These are phyloP conservation scores for Chlamydomonas asymmetrica DNA, from an alignment of 139 green algal genomes.

Conservation along the genomic window DNA sequence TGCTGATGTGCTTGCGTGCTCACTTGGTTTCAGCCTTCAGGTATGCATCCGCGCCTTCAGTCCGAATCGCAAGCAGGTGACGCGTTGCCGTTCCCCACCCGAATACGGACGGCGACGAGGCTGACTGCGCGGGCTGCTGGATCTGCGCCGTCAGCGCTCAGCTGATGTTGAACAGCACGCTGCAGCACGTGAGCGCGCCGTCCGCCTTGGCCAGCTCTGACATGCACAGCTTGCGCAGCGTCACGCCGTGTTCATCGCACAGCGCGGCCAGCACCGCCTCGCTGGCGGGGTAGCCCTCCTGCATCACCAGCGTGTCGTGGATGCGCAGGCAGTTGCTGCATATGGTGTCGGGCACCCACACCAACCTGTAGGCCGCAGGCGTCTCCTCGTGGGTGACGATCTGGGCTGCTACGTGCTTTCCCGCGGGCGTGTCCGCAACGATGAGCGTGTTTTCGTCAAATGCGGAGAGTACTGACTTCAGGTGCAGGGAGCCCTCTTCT, in stretches of 20 bases:
- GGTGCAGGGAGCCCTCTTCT: constrained; percentile 19
- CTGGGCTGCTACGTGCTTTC: constrained; percentile 6
- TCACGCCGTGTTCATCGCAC: constrained; percentile 14
- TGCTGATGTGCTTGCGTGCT: no score
- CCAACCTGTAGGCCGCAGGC: not conserved
- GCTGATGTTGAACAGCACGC: constrained; percentile 32
- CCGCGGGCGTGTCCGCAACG: constrained; percentile 18
- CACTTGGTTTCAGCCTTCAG: no score
- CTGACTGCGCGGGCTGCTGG: no score
- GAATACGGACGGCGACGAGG: no score
- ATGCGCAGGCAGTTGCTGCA: constrained; percentile 36
- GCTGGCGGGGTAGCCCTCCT: constrained; percentile 19
- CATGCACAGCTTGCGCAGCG: constrained; percentile 29
- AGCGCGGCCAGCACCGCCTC: constrained; percentile 16
- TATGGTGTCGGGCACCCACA: constrained; percentile 20
- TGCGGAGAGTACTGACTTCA: constrained; percentile 31
- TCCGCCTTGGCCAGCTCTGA: constrained; percentile 46
- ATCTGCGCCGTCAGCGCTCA: no score
- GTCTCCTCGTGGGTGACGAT: constrained; percentile 1
- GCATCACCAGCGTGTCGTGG: constrained; percentile 25
- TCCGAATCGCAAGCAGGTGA: no score
- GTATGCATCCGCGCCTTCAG: no score
- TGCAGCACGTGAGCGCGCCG: constrained; percentile 50
- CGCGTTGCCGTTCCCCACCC: no score
- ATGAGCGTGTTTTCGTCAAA: constrained; percentile 20